A percentile compares a stretch with the other conserved stretches of the same genome.
phyloP scores from a whole-genome alignment of 805 yeast species.

The Saturnispora silvae region DNA sequence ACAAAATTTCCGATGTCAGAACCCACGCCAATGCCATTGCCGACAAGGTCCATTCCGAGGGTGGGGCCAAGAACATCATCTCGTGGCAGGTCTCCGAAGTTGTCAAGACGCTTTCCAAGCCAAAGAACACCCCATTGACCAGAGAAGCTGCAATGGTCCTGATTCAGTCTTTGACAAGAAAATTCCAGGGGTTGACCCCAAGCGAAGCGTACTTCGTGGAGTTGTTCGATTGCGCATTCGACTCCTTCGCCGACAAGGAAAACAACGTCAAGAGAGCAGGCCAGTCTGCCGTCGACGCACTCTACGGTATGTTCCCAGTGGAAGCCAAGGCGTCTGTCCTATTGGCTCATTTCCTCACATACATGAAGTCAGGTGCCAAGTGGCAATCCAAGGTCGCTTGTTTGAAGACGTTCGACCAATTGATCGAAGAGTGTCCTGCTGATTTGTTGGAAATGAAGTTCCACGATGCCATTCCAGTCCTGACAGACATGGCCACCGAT shows the following conservation, averaged over 20 bases:
- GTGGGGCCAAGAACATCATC: constrained; percentile 38
- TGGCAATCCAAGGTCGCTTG: constrained; percentile 88
- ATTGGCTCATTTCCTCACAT: constrained; percentile 47
- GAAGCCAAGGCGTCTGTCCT: constrained; percentile 72
- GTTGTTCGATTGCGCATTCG: constrained; percentile 54
- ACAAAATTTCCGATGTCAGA: constrained; percentile 44
- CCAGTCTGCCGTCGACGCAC: constrained; percentile 61
- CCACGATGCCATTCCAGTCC: constrained; percentile 66
- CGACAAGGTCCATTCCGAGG: constrained; percentile 31
- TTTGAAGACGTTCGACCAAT: constrained; percentile 58
- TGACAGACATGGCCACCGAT: constrained; percentile 86
- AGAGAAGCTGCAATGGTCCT: constrained; percentile 71
- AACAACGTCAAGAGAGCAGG: constrained; percentile 78
- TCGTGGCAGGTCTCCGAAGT: constrained; percentile 61
- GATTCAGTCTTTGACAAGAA: constrained; percentile 42
- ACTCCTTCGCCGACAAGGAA: constrained; percentile 78
- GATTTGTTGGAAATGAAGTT: constrained; percentile 80
- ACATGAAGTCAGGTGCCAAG: constrained; percentile 74
- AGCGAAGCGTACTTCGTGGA: constrained; percentile 64
- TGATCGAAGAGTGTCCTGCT: constrained; percentile 69
- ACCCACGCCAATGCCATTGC: constrained; percentile 45
- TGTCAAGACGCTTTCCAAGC: constrained; percentile 53
- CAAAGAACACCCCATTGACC: constrained; percentile 61
- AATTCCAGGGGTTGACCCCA: constrained; percentile 58
- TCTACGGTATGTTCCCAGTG: constrained; percentile 59